A percentile compares a stretch with the other conserved stretches of the same genome.
Evolutionary conservation across 768 basidiomycete species (phyloP).

Genomic region (Amyloporia xantha): DNA sequence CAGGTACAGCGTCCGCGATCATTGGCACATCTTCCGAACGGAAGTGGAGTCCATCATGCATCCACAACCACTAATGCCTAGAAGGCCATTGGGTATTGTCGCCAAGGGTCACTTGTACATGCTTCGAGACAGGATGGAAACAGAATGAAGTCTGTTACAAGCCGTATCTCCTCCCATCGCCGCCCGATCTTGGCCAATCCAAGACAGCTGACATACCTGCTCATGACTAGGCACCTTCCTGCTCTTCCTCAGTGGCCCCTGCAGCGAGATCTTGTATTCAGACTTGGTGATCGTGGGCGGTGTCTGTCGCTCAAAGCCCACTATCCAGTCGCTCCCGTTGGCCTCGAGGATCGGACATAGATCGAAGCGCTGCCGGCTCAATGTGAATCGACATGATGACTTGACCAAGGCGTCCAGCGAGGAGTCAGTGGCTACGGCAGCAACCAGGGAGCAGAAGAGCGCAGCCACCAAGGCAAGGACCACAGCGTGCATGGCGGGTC

Average conservation of each 20-base stretch:
- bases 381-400: constrained; percentile 22
- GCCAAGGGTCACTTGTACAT: no score
- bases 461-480: not conserved
- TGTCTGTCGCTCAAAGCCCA: constrained; percentile 21
- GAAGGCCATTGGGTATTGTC: no score
- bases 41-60: no score
- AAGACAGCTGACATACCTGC: constrained; percentile 21
- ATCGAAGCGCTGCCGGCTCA: constrained; percentile 50
- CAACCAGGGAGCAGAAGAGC: not conserved
- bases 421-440: not conserved
- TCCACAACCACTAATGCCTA: no score
- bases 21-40: no score
- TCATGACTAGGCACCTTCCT: constrained; percentile 16
- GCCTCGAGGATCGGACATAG: constrained; percentile 50
- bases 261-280: constrained; percentile 22
- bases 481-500: constrained; percentile 1
- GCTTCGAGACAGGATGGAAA: no score
- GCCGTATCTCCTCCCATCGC: no score
- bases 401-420: constrained; percentile 11
- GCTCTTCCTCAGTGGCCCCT: constrained; percentile 20
- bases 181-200: not conserved
- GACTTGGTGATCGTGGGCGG: constrained; percentile 25
- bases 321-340: constrained; percentile 27
- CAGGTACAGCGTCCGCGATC: no score
- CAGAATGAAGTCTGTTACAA: no score